Percentiles rank a stretch among this genome's conserved stretches.
These are phyloP conservation scores for Serendipita sp. DNA, from an alignment of 768 basidiomycete genomes.

Conservation along the genomic window DNA sequence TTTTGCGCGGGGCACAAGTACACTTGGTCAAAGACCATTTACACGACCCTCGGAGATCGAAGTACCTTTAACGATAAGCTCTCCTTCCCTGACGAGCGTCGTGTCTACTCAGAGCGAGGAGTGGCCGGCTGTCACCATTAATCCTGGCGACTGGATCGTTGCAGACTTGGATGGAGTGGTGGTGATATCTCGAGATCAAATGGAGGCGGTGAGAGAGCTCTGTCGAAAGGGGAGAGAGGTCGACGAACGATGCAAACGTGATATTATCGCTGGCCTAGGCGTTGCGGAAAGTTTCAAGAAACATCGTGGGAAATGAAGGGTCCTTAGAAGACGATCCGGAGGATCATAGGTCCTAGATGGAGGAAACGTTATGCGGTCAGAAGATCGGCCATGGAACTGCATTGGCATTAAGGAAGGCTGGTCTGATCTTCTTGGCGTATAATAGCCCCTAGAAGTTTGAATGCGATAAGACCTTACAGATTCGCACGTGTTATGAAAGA, in stretches of 20 bases:
- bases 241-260: conserved; percentile 56
- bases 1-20: conserved; percentile 67
- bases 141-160: conserved; percentile 69
- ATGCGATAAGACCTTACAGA: too few species aligned
- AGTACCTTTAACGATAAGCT: conserved; percentile 33
- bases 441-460: too few species aligned
- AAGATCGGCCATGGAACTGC: too few species aligned
- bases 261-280: conserved; percentile 58
- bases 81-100: conserved; percentile 20
- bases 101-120: conserved; percentile 19
- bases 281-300: conserved; percentile 63
- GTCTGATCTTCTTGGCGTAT: too few species aligned
- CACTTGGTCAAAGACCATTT: conserved; percentile 72
- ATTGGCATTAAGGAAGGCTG: too few species aligned
- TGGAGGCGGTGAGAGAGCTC: conserved; percentile 36
- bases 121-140: conserved; percentile 40
- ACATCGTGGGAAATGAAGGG: conserved; percentile 7
- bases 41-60: conserved; percentile 66
- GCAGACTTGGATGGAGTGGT: conserved; percentile 85
- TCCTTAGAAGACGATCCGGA: too few species aligned
- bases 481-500: too few species aligned
- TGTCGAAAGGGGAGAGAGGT: conserved; percentile 43
- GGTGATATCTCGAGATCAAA: conserved; percentile 43
- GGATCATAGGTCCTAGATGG: too few species aligned
- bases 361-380: too few species aligned